phyloP scores from a whole-genome alignment of 257 asterid species.

The Capsicum pubescens region DNA sequence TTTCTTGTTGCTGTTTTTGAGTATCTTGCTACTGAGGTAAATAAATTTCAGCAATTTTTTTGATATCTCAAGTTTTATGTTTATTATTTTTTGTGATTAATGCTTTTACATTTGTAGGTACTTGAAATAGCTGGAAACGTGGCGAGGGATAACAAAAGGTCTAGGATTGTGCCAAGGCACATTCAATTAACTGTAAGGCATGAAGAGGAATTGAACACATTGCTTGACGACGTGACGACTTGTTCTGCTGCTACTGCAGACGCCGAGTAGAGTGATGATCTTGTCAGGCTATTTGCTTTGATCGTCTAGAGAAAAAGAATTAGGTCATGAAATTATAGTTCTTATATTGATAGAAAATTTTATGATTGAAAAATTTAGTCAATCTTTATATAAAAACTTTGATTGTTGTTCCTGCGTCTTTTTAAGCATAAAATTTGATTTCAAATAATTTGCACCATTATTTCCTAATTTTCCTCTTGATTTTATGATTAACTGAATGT shows the following conservation, averaged over 20 bases:
- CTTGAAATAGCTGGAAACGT: conserved; percentile 36
- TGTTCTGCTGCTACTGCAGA: neutral
- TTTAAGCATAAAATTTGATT: too few relatives aligned
- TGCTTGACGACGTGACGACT: neutral
- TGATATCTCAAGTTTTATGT: neutral
- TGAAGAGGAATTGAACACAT: neutral
- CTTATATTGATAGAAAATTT: neutral
- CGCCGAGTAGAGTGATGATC: neutral
- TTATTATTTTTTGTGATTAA: neutral
- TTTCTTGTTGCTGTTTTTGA: neutral
- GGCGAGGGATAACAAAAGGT: neutral
- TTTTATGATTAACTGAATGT: too few relatives aligned
- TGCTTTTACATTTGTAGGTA: conserved; percentile 45
- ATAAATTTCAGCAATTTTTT: neutral
- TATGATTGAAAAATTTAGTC: neutral
- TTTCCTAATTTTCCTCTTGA: neutral
- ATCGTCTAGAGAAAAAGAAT: neutral
- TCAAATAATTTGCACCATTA: neutral
- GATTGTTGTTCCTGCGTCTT: neutral
- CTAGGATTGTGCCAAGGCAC: neutral
- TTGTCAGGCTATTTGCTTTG: neutral
- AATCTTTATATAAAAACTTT: neutral
- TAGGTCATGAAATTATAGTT: neutral
- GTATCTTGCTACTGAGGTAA: conserved; percentile 32
- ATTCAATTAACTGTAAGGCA: neutral